Evolutionary conservation across 805 yeast species (phyloP), one percentile per base, ranked within the genome.

Genomic region (Candida corydali): DNA sequence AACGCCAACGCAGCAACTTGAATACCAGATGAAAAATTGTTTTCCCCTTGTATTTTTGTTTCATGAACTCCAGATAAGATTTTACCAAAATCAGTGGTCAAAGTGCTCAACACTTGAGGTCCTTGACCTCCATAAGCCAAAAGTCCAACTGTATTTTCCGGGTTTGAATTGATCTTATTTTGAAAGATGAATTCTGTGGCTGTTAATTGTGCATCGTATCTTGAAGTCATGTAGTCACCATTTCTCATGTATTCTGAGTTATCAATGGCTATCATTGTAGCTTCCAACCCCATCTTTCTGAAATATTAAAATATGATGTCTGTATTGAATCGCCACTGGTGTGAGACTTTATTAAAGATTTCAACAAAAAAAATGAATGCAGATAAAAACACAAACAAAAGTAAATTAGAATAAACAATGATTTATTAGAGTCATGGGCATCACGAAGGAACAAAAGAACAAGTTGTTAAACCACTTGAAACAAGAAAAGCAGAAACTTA

Each of bases 161-260:
- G 97, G 59, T 94, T 93, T 35, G 88, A 69, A 54, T 82, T 81
- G 44, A 86, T 78, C 63, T 93, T 91, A 45, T 85, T 78, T 45
- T 83, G 82, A 68, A 93, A 94, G 30, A 93, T 78, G 49, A 80
- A 70, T 49, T 87, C 93, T 19, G 89, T 88, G 8, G 96, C 80
- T 44, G 93, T 95, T 43, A 85, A 69, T 62, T 93, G 96, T 1
- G 98, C 96, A 45, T 85, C 94, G 56, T 80, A 89, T 52, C 98
- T 75, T 11, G 89, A 81, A 12, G 94, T 79, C 25, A 85, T 74
- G 54, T 82, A 93, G 60, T 93, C 98, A 22, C 98, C 98, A 57
- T 93, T 93, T 53, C 98, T 75, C 78, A 89, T 85, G 61, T 74
- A 91, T 66, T 93, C 98, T 36, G 96, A 87, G 71, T 88, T 91